Evolutionary conservation across 148 eudicot genomes (phyloP).

Genomic region (Arctostaphylos glauca): DNA sequence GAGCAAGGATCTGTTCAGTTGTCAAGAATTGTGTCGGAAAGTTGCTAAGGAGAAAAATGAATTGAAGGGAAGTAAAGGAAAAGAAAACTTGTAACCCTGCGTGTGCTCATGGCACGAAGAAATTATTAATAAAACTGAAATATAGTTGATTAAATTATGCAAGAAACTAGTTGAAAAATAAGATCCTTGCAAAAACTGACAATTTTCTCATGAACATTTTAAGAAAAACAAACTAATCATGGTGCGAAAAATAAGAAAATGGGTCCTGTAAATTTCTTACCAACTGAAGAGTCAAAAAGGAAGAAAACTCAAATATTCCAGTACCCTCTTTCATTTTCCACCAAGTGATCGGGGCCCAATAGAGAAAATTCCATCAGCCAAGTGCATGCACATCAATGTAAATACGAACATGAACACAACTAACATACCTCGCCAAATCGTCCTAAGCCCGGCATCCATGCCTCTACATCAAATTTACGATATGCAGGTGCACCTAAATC

Average conservation of each 20-base stretch:
- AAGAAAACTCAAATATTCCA: not conserved
- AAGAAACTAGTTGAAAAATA: not conserved
- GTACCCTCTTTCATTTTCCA: not conserved
- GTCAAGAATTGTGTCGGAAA: not conserved
- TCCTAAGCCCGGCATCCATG: constrained; percentile 97
- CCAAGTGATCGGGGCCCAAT: not conserved
- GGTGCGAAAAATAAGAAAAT: not conserved
- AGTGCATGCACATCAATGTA: not conserved
- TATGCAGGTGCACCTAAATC: constrained; percentile 95
- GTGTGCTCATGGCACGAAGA: not conserved
- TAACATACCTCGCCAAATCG: constrained; percentile 82
- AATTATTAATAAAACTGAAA: not conserved
- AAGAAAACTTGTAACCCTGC: not conserved
- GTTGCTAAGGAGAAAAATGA: not conserved
- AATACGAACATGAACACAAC: not conserved
- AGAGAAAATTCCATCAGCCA: not conserved
- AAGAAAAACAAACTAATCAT: not conserved
- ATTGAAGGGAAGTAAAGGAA: not conserved
- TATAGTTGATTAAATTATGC: not conserved
- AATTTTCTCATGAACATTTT: not conserved
- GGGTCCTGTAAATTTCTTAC: not conserved
- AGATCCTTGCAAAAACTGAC: not conserved
- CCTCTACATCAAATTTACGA: constrained; percentile 91
- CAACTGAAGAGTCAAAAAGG: not conserved
- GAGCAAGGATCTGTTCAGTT: not conserved